These are phyloP conservation scores for Selaginella tamariscina DNA, from an alignment of 75 land plant species.

Conservation along the genomic window DNA sequence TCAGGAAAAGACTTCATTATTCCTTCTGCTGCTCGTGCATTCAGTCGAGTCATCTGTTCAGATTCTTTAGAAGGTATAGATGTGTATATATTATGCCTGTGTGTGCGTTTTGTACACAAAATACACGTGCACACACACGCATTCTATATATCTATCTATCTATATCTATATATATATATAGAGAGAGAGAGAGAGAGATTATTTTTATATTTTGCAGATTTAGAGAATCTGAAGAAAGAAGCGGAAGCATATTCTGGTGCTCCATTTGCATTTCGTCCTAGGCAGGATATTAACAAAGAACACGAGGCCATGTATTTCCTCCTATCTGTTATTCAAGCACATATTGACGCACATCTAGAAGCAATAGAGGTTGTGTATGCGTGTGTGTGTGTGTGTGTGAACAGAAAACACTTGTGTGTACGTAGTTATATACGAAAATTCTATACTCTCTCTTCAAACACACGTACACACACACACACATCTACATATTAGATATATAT, in stretches of 20 bases:
- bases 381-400: too few relatives aligned
- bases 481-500: too few relatives aligned
- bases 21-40: background rate
- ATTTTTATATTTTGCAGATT: too few relatives aligned
- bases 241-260: background rate
- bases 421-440: background rate
- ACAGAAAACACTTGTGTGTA: too few relatives aligned
- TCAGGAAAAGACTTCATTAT: background rate
- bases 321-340: background rate
- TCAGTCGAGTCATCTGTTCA: background rate
- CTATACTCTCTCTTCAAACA: background rate
- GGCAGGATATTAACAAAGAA: background rate
- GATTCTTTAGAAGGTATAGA: background rate
- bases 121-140: too few relatives aligned
- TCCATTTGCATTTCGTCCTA: background rate
- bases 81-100: background rate
- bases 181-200: too few relatives aligned
- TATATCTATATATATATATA: too few relatives aligned
- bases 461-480: too few relatives aligned
- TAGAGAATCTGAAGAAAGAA: background rate
- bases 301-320: background rate
- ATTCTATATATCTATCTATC: too few relatives aligned
- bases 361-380: background rate
- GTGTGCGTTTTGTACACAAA: background rate
- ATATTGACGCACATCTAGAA: background rate